Conservation (phyloP, 805 yeast species). For the Ogataea populi-albae region DNA sequence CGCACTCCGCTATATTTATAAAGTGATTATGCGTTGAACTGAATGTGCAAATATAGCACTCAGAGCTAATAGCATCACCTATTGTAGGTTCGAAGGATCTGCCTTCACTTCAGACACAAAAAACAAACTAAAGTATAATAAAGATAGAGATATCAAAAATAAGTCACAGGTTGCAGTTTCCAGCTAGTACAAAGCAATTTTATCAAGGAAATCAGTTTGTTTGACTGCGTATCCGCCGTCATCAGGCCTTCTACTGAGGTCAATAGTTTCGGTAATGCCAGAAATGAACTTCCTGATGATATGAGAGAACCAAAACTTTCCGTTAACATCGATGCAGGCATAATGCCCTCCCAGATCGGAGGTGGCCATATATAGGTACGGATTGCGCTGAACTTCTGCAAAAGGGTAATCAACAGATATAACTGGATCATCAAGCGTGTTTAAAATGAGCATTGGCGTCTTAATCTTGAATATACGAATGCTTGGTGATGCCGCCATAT, state of each 20-base stretch:
- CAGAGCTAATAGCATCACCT: no score
- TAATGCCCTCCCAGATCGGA: constrained; percentile 74
- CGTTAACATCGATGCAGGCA: constrained; percentile 44
- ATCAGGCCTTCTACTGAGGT: constrained; percentile 9
- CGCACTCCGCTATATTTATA: no score
- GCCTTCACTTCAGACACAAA: no score
- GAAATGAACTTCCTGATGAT: constrained; percentile 40
- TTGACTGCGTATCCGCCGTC: constrained; percentile 20
- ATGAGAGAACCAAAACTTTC: constrained; percentile 47
- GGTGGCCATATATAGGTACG: constrained; percentile 53
- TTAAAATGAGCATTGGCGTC: constrained; percentile 61
- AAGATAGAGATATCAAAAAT: no score
- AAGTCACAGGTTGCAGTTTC: no score
- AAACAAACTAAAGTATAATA: no score
- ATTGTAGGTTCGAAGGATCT: no score
- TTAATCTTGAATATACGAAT: constrained; percentile 52
- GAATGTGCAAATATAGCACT: no score
- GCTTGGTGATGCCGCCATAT: constrained; percentile 62
- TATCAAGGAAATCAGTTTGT: constrained; percentile 19
- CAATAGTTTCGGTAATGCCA: constrained; percentile 31
- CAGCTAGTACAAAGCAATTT: constrained; percentile 15
- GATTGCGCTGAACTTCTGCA: constrained; percentile 49
- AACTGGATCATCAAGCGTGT: constrained; percentile 67
- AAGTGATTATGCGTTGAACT: no score
- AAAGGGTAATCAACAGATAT: constrained; percentile 52